Conservation (phyloP, 2,329 filamentous ascomycete species). For the Claviceps pazoutovae region DNA sequence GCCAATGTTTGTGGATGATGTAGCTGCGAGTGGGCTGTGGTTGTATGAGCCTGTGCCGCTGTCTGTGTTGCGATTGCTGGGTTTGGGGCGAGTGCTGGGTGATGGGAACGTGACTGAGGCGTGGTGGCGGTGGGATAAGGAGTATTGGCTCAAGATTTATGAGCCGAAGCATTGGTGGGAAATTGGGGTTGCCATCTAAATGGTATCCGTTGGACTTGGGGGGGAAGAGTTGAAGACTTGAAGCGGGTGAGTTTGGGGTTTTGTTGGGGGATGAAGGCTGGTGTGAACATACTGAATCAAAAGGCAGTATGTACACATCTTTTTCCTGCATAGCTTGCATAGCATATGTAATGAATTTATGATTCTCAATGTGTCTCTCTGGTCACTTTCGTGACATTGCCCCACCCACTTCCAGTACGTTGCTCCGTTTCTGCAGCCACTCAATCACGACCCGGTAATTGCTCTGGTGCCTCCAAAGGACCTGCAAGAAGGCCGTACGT, state of each 20-base stretch:
- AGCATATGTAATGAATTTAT: too few relatives aligned
- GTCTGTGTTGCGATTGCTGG: slow-evolving; percentile 53
- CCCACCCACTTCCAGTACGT: slow-evolving; percentile 8
- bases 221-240: too few relatives aligned
- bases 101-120: slow-evolving; percentile 29
- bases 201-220: not conserved
- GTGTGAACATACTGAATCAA: too few relatives aligned
- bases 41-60: slow-evolving; percentile 70
- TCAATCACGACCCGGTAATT: slow-evolving; percentile 47
- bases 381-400: not conserved
- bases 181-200: slow-evolving; percentile 20
- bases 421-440: slow-evolving; percentile 47
- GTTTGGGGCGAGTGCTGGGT: slow-evolving; percentile 37
- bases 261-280: too few relatives aligned
- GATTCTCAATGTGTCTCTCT: not conserved
- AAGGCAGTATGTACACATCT: too few relatives aligned
- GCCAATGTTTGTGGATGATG: slow-evolving; percentile 58
- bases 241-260: too few relatives aligned
- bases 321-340: too few relatives aligned
- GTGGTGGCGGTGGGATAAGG: slow-evolving; percentile 53
- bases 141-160: slow-evolving; percentile 41
- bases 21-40: slow-evolving; percentile 62
- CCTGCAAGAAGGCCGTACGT: slow-evolving; percentile 52
- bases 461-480: slow-evolving; percentile 59
- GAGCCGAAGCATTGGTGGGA: slow-evolving; percentile 49